Evolutionary conservation across 495 filamentous ascomycete genomes (phyloP), one percentile per base, ranked within the genome.

Genomic region (Neurospora tetrasperma): DNA sequence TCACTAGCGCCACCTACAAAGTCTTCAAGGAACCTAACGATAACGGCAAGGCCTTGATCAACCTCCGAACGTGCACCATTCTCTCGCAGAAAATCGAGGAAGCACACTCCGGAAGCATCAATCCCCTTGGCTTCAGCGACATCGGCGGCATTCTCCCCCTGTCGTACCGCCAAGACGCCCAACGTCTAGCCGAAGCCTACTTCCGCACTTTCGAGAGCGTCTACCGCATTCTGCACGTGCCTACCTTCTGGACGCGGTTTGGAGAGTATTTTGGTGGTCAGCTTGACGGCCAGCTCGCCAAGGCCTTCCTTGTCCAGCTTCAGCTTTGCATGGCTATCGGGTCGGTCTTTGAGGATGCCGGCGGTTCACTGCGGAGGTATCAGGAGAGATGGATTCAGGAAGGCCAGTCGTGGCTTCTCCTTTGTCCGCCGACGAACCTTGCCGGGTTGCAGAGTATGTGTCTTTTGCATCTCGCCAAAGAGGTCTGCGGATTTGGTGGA

Each of bases 251-350:
- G 75, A 76, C 73, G n/a, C 81, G 85, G 12, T 90, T 88, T 38
- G 79, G 82, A 12, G 73, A 71, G 7, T 82, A 84, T 70, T 89
- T 62, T 31, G 27, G 8, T 62, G 54, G 54, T 23, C 54, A 16
- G 54, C 6, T 62, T 62, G 54, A 62, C 27, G 20, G 16, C 11
- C 54, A 62, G 14, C 20, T 2, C 54, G 20, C 8, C 12, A 62
- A 23, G 23, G 76, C 80, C 1, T 91, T 91, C 73, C 75, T 89
- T 1, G 82, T 89, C 4, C 89, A 90, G 72, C 76, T 93, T 5
- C 85, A 92, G 72, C 78, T 93, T 14, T 84, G 90, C n/a, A 84
- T 92, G 76, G 88, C 89, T 11, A 88, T 90, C 72, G 90, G 89
- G 3, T 74, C 84, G 23, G 84, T 85, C 76, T 84, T 85, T 31